Conservation (phyloP, 202 grass and related monocot genomes). For the Zizania palustris region DNA sequence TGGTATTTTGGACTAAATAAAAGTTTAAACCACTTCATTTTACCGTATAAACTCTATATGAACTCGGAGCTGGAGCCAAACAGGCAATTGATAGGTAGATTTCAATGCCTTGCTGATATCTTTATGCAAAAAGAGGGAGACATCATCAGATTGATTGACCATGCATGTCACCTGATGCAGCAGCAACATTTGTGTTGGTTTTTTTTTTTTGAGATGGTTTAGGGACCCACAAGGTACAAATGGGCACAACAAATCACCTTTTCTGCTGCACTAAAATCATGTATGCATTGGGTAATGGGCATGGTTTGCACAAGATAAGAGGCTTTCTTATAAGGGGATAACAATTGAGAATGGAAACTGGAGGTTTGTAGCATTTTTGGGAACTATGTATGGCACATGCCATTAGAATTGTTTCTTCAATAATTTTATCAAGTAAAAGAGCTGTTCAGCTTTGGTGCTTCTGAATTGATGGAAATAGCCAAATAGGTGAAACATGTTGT, state of each 20-base stretch:
- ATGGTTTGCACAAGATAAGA: slow-evolving; percentile 29
- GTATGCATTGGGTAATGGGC: slow-evolving; percentile 1
- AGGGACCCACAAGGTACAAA: slow-evolving; percentile 26
- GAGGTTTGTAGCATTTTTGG: slow-evolving; percentile 22
- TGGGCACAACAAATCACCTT: slow-evolving; percentile 13
- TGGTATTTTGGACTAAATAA: no score
- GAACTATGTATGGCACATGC: slow-evolving; percentile 5
- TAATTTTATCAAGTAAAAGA: background rate
- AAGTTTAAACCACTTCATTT: no score
- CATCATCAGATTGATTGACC: slow-evolving; percentile 24
- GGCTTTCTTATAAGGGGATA: slow-evolving; percentile 17
- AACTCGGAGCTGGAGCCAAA: no score
- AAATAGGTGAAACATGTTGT: background rate
- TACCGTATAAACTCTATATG: no score
- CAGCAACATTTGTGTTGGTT: slow-evolving; percentile 30
- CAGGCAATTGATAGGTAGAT: background rate
- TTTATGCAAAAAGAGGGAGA: slow-evolving; percentile 27
- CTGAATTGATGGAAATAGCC: background rate
- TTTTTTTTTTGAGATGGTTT: slow-evolving; percentile 9
- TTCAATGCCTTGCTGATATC: slow-evolving; percentile 12
- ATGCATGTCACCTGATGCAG: slow-evolving; percentile 24
- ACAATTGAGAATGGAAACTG: slow-evolving; percentile 5
- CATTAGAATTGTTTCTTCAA: background rate
- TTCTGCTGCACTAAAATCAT: slow-evolving; percentile 36
- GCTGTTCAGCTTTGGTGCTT: background rate